These are phyloP conservation scores for Vaucheria bursata DNA, from an alignment of 352 stramenopile species.

Conservation along the genomic window DNA sequence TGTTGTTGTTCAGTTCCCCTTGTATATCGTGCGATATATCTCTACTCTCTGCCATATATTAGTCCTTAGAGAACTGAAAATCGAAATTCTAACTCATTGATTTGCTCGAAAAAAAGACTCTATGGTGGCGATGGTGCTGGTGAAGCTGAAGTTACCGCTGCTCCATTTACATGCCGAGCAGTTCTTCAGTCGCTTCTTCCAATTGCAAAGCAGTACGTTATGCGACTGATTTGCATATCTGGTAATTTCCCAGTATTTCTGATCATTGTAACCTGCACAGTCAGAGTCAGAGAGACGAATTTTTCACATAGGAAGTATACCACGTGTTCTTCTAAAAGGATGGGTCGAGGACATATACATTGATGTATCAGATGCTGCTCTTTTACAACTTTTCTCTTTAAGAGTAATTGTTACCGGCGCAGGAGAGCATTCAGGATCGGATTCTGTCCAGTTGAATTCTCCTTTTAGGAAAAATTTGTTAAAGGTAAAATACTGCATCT, in stretches of 20 bases:
- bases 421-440: background rate
- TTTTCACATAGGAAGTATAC: background rate
- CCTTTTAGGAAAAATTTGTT: conserved; percentile 37
- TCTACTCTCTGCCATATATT: background rate
- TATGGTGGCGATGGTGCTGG: background rate
- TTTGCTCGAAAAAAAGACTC: background rate
- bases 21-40: background rate
- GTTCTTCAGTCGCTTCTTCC: conserved; percentile 71
- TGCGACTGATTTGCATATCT: conserved; percentile 67
- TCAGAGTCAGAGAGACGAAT: background rate
- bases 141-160: conserved; percentile 12
- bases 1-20: background rate
- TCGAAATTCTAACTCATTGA: background rate
- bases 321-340: background rate
- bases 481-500: background rate
- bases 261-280: background rate
- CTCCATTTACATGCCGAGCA: conserved; percentile 70
- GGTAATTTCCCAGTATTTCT: background rate
- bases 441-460: conserved; percentile 18
- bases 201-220: conserved; percentile 75
- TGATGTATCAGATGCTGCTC: background rate
- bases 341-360: background rate
- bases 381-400: conserved; percentile 16
- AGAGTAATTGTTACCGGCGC: conserved; percentile 19
- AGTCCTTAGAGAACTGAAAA: conserved; percentile 17